Percentiles rank a stretch among this genome's conserved stretches.
Evolutionary conservation across 2,329 filamentous ascomycete species (phyloP).

Genomic region (Nothophoma quercina): DNA sequence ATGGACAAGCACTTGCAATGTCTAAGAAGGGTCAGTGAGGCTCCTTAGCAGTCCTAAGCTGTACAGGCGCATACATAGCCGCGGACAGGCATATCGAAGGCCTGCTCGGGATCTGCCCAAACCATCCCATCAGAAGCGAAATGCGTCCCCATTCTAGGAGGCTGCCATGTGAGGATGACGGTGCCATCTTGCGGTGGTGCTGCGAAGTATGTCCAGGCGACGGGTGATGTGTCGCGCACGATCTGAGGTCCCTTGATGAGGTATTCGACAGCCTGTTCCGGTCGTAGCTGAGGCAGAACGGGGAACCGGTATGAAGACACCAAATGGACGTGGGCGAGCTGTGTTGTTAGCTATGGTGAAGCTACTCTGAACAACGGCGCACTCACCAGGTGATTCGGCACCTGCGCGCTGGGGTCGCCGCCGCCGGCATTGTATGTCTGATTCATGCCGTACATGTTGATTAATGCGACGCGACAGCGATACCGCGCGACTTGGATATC

Average conservation of each 20-base stretch:
- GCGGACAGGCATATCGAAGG: slow-evolving; percentile 75
- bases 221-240: slow-evolving; percentile 81
- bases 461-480: slow-evolving; percentile 34
- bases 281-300: slow-evolving; percentile 71
- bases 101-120: slow-evolving; percentile 83
- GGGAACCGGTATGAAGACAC: slow-evolving; percentile 86
- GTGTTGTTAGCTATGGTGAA: slow-evolving; percentile 25
- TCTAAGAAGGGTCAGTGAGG: slow-evolving; percentile 60
- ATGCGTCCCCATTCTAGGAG: slow-evolving; percentile 70
- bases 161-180: slow-evolving; percentile 88
- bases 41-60: not conserved
- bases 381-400: slow-evolving; percentile 45
- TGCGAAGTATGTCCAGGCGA: slow-evolving; percentile 93
- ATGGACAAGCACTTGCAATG: slow-evolving; percentile 87
- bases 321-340: slow-evolving; percentile 90
- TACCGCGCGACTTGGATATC: slow-evolving; percentile 22
- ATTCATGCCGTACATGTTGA: slow-evolving; percentile 46
- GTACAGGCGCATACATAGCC: slow-evolving; percentile 66
- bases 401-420: slow-evolving; percentile 46
- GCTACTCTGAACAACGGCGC: slow-evolving; percentile 12
- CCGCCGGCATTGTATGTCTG: slow-evolving; percentile 38
- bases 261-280: slow-evolving; percentile 82
- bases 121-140: slow-evolving; percentile 93
- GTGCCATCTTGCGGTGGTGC: slow-evolving; percentile 77
- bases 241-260: slow-evolving; percentile 84